Evolutionary conservation across 148 eudicot species (phyloP).

Genomic region (Chenopodium album): DNA sequence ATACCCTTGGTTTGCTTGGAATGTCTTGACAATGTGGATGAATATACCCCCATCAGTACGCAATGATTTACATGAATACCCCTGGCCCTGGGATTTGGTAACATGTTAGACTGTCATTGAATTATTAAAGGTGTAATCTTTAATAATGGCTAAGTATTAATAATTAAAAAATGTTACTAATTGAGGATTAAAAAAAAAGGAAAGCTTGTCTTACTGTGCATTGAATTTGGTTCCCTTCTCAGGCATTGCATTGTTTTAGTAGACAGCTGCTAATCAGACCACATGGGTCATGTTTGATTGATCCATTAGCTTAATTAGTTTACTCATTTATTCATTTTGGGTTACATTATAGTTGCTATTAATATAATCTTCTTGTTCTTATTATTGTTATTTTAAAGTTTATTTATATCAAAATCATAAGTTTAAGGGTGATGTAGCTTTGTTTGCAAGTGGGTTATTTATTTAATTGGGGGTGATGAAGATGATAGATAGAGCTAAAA

Average conservation of each 20-base stretch:
- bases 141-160: background rate
- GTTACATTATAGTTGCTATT: background rate
- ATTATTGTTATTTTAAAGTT: background rate
- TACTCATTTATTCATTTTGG: constrained; percentile 18
- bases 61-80: constrained; percentile 7
- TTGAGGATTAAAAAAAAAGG: constrained; percentile 7
- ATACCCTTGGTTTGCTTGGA: constrained; percentile 9
- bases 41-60: background rate
- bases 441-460: constrained; percentile 32
- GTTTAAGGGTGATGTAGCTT: constrained; percentile 10
- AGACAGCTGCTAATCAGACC: constrained; percentile 39
- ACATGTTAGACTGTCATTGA: constrained; percentile 4
- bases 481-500: constrained; percentile 23
- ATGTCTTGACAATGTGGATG: constrained; percentile 26
- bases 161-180: background rate
- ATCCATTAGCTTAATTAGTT: constrained; percentile 27
- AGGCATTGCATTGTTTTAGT: constrained; percentile 20
- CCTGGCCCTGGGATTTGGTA: background rate
- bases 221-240: constrained; percentile 28
- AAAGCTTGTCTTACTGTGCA: constrained; percentile 32
- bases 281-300: constrained; percentile 42
- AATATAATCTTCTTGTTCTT: constrained; percentile 11
- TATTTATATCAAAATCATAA: constrained; percentile 14
- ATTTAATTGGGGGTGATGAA: background rate
- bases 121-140: background rate